These are phyloP conservation scores for Fusarium zealandicum DNA, from an alignment of 2,329 filamentous ascomycete species.

Conservation along the genomic window DNA sequence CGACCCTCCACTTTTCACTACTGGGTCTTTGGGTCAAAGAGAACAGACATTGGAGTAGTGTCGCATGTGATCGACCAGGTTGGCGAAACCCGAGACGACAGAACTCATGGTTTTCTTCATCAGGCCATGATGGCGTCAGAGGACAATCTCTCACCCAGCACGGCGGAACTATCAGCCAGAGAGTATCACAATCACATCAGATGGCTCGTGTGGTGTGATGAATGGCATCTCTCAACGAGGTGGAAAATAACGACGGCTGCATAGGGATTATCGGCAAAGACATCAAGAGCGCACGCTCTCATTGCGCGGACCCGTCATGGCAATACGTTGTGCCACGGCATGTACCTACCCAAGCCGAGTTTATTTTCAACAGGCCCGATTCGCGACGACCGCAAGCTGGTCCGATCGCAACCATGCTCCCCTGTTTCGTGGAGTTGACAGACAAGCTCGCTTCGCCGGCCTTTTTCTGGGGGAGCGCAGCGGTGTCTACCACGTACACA, in stretches of 20 bases:
- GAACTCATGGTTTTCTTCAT: background rate
- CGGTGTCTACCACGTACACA: too few species aligned
- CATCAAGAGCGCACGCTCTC: background rate
- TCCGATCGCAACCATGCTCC: slow-evolving; percentile 8
- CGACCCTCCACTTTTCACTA: background rate
- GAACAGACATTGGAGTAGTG: too few species aligned
- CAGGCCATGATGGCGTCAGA: background rate
- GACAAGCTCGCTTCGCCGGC: slow-evolving; percentile 1
- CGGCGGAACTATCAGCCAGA: too few species aligned
- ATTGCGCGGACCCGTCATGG: background rate
- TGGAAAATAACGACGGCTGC: background rate
- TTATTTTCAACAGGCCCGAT: slow-evolving; percentile 18
- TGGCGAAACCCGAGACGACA: background rate
- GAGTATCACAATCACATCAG: too few species aligned
- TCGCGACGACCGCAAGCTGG: slow-evolving; percentile 22
- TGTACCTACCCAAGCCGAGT: too few species aligned
- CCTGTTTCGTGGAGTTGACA: background rate
- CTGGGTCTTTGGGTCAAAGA: too few species aligned
- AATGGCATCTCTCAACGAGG: background rate
- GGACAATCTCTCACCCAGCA: too few species aligned
- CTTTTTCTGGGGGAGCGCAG: slow-evolving; percentile 1
- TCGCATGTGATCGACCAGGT: too few species aligned
- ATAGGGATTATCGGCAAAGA: background rate
- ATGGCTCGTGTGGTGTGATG: background rate
- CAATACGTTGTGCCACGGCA: background rate